These are phyloP conservation scores for Wickerhamomyces sp. DNA, from an alignment of 1,139 yeast genomes.

Conservation along the genomic window DNA sequence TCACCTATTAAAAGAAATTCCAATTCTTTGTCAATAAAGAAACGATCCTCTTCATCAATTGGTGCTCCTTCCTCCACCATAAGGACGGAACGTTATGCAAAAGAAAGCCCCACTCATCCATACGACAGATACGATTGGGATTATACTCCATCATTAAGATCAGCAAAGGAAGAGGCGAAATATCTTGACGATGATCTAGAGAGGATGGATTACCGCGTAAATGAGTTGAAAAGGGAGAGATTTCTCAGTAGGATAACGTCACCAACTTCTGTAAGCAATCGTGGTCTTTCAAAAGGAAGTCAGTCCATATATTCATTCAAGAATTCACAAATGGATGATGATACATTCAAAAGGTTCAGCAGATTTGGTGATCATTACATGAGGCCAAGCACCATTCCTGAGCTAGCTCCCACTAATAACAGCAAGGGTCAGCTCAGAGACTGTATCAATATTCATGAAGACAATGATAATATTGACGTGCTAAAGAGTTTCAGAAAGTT, in stretches of 20 bases:
- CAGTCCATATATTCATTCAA: conserved; percentile 1
- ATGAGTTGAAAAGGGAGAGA: conserved; percentile 16
- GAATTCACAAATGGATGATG: background rate
- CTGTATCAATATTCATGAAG: too few species aligned
- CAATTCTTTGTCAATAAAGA: too few species aligned
- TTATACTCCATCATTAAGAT: background rate
- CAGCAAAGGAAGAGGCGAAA: conserved; percentile 8
- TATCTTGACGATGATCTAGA: conserved; percentile 13
- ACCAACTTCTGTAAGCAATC: background rate
- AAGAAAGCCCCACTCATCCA: too few species aligned
- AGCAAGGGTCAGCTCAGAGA: too few species aligned
- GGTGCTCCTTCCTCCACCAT: too few species aligned
- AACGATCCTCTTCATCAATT: too few species aligned
- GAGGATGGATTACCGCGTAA: conserved; percentile 5
- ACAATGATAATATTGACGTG: background rate
- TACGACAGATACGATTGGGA: conserved; percentile 5
- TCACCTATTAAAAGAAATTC: background rate
- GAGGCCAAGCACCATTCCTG: conserved; percentile 11
- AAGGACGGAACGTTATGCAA: too few species aligned
- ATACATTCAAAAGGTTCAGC: background rate
- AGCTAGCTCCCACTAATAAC: conserved; percentile 6
- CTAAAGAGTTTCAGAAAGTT: background rate
- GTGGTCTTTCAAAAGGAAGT: background rate
- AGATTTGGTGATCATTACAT: background rate
- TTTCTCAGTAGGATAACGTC: conserved; percentile 10